Evolutionary conservation across 768 basidiomycete species (phyloP), one percentile per base, ranked within the genome.

Genomic region (Suillus discolor): DNA sequence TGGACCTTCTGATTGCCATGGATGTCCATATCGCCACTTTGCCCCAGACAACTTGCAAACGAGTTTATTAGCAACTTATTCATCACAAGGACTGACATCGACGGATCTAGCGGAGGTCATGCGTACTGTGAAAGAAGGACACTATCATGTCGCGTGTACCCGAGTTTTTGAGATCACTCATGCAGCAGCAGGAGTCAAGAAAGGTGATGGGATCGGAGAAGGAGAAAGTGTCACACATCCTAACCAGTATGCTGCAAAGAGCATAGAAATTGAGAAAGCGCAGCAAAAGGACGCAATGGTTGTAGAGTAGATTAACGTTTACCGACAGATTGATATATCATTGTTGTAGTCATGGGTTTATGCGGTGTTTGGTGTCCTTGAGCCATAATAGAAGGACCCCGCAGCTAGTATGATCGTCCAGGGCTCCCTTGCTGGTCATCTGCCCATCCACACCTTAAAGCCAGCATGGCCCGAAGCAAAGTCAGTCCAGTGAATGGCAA

Each of bases 81-180:
- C 87, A 18, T 79, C 82, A 6, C 84, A 84, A 66, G 90, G 91
- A 18, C 80, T 94, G 39, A 84, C 85, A 6, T 79, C 85, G 6
- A 76, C 81, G 1, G 94, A 98, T 72, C 77, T 97, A 66, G 85
- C 87, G 16, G 97, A 99, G 74, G 87, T 99, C 65, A 85, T 94
- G 82, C 82, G 82, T 57, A 87, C 84, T 4, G 93, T 97, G 60
- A 94, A 93, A 73, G 82, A 82, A 20, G 81, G 84, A 4, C 95
- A 97, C 74, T 97, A 89, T 75, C 97, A 99, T 75, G 91, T 98
- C 54, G 97, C 96, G 8, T 99, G 97, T 79, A 99, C 97, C 11
- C 85, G 96, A 28, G 94, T 99, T 25, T 99, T 95, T 77, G 97
- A 99, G 80, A 84, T 97, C 36, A 97, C 96, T 31, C 97, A 99